These are phyloP conservation scores for Mycena vulgaris DNA, from an alignment of 768 basidiomycete genomes.

Conservation along the genomic window DNA sequence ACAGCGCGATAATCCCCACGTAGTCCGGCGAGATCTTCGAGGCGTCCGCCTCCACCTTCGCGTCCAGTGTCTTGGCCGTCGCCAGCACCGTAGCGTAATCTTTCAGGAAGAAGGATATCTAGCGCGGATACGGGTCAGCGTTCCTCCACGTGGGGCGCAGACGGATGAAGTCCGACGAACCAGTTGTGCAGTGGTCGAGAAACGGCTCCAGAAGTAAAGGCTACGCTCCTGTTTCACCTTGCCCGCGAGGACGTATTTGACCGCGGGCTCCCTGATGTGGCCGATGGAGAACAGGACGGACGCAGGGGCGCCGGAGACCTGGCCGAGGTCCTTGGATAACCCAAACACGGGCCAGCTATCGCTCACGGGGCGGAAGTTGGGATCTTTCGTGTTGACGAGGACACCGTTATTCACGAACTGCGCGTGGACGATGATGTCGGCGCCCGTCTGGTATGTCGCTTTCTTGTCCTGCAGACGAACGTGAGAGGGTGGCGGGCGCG, in stretches of 20 bases:
- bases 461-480: slow-evolving; percentile 42
- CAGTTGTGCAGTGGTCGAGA: slow-evolving; percentile 39
- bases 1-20: slow-evolving; percentile 66
- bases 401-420: slow-evolving; percentile 72
- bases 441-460: slow-evolving; percentile 71
- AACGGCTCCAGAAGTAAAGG: slow-evolving; percentile 51
- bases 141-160: too few species aligned
- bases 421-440: slow-evolving; percentile 67
- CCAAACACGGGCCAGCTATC: slow-evolving; percentile 77
- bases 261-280: slow-evolving; percentile 66
- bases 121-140: background rate
- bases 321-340: slow-evolving; percentile 70
- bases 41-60: slow-evolving; percentile 62
- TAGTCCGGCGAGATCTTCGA: slow-evolving; percentile 64
- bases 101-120: slow-evolving; percentile 48
- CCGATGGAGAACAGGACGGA: slow-evolving; percentile 63
- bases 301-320: slow-evolving; percentile 53
- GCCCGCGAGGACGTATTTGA: slow-evolving; percentile 60
- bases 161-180: slow-evolving; percentile 33
- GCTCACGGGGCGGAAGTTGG: slow-evolving; percentile 68
- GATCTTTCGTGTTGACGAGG: slow-evolving; percentile 67
- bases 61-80: slow-evolving; percentile 64
- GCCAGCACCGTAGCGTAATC: slow-evolving; percentile 61
- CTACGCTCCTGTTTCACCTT: slow-evolving; percentile 47
- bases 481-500: background rate